Evolutionary conservation across 768 basidiomycete genomes (phyloP).

Genomic region (Candolleomyces efflorescens): DNA sequence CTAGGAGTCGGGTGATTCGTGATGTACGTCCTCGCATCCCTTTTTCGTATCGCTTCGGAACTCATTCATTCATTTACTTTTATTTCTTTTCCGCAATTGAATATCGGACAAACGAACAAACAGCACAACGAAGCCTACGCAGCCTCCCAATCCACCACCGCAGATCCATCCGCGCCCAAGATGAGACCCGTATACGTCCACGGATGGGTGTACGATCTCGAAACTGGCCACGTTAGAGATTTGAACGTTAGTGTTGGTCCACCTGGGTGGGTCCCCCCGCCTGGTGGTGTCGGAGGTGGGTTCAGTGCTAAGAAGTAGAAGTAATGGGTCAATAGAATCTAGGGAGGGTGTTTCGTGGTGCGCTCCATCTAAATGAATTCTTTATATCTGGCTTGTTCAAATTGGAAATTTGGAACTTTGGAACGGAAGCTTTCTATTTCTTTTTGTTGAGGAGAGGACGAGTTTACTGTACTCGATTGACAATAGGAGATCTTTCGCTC

Average conservation of each 20-base stretch:
- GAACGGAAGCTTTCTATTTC: too few species aligned
- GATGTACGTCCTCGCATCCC: slow-evolving; percentile 19
- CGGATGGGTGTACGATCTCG: slow-evolving; percentile 59
- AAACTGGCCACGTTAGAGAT: slow-evolving; percentile 45
- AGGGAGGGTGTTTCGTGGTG: too few species aligned
- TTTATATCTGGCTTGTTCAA: too few species aligned
- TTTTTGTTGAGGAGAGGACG: too few species aligned
- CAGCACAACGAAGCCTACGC: not conserved
- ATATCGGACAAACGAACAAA: not conserved
- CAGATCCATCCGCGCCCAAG: slow-evolving; percentile 11
- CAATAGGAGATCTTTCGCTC: too few species aligned
- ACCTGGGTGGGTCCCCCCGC: slow-evolving; percentile 28
- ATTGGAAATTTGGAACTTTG: too few species aligned
- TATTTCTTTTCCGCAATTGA: too few species aligned
- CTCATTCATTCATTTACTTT: too few species aligned
- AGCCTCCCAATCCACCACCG: slow-evolving; percentile 5
- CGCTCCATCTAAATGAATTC: too few species aligned
- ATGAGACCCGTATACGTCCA: slow-evolving; percentile 36
- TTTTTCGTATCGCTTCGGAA: not conserved
- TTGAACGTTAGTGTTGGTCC: slow-evolving; percentile 39
- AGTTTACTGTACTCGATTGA: too few species aligned
- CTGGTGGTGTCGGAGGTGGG: slow-evolving; percentile 5
- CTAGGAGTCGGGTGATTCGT: slow-evolving; percentile 22
- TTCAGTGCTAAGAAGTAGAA: not conserved
- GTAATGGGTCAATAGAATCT: too few species aligned